A percentile compares a stretch with the other conserved stretches of the same genome.
Evolutionary conservation across 805 yeast genomes (phyloP).

Genomic region (Peterozyma xylosa): DNA sequence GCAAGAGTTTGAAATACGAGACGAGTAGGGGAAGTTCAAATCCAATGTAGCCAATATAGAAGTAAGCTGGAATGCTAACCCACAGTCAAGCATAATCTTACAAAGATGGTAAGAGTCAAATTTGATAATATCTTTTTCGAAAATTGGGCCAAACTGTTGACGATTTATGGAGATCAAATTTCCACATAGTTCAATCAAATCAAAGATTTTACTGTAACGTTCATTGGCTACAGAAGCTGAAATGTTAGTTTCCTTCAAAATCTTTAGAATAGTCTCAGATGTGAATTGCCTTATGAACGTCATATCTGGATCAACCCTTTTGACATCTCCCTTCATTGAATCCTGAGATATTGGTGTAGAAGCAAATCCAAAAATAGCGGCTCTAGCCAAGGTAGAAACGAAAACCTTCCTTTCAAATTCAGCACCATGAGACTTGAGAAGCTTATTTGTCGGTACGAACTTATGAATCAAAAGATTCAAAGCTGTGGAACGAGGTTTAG

Average conservation of each 20-base stretch:
- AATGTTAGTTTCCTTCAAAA: conserved; percentile 42
- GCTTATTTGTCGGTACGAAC: conserved; percentile 50
- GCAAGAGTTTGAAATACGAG: conserved; percentile 48
- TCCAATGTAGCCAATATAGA: conserved; percentile 59
- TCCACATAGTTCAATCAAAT: conserved; percentile 41
- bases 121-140: conserved; percentile 39
- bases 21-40: conserved; percentile 63
- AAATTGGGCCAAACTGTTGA: conserved; percentile 32
- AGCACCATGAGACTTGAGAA: conserved; percentile 26
- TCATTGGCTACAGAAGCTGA: conserved; percentile 25
- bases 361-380: conserved; percentile 55
- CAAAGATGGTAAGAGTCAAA: conserved; percentile 61
- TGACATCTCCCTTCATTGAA: conserved; percentile 33
- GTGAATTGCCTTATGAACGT: conserved; percentile 67
- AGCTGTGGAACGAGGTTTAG: conserved; percentile 71
- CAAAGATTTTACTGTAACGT: conserved; percentile 48
- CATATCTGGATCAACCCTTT: conserved; percentile 60
- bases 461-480: conserved; percentile 73
- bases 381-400: conserved; percentile 54
- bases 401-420: conserved; percentile 44
- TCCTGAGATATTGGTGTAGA: conserved; percentile 50
- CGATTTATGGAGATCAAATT: conserved; percentile 34
- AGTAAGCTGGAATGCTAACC: conserved; percentile 50
- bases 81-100: conserved; percentile 61
- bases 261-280: conserved; percentile 58